phyloP scores from a whole-genome alignment of 331 rosid genomes.

The Acacia concinna region DNA sequence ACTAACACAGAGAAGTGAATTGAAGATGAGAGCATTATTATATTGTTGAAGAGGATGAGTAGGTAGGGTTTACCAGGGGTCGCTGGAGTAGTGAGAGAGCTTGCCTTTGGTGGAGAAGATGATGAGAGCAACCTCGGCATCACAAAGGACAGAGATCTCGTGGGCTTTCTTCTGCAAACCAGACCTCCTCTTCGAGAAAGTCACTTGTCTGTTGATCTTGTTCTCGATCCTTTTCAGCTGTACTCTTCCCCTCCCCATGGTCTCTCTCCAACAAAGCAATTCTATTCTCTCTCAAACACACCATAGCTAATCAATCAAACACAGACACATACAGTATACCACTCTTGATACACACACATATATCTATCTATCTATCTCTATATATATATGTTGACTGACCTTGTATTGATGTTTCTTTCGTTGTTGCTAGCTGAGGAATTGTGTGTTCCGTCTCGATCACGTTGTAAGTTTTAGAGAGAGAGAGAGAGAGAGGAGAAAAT shows the following conservation, averaged over 20 bases:
- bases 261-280: not conserved
- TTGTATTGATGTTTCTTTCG: not conserved
- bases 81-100: slow-evolving; percentile 60
- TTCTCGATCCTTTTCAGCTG: slow-evolving; percentile 83
- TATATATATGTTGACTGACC: not conserved
- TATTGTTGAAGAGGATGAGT: too few relatives aligned
- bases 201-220: slow-evolving; percentile 82
- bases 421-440: not conserved
- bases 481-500: not conserved
- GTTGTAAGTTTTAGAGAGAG: not conserved
- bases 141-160: slow-evolving; percentile 87
- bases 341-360: not conserved
- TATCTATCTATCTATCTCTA: not conserved
- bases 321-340: too few relatives aligned
- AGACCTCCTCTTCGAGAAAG: slow-evolving; percentile 72
- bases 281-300: not conserved
- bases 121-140: slow-evolving; percentile 77
- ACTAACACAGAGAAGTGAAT: not conserved
- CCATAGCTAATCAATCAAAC: not conserved
- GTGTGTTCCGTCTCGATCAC: not conserved
- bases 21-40: too few relatives aligned
- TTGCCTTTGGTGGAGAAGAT: slow-evolving; percentile 80
- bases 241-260: slow-evolving; percentile 83
- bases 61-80: slow-evolving; percentile 46
- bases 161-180: slow-evolving; percentile 80